Conservation (phyloP, 768 basidiomycete species). For the Porphyrellus cyaneotinctus region DNA sequence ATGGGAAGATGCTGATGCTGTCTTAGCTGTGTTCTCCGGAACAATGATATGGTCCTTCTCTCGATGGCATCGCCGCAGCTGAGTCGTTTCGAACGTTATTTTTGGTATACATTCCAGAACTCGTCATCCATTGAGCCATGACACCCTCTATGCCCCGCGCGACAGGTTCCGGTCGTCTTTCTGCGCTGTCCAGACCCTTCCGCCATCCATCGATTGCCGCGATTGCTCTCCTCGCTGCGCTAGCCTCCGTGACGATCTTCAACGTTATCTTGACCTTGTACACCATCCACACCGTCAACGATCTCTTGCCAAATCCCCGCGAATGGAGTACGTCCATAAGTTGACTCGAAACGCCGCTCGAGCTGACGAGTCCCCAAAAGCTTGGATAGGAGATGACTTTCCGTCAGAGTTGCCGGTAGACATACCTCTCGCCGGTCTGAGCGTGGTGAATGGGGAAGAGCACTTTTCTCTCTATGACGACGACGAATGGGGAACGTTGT, state of each 20-base stretch:
- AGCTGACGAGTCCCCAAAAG: conserved; percentile 2
- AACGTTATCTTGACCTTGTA: conserved; percentile 21
- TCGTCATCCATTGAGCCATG: conserved; percentile 3
- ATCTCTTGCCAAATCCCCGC: conserved; percentile 14
- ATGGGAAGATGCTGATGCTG: background rate
- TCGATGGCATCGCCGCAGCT: background rate
- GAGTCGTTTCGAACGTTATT: background rate
- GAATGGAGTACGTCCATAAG: conserved; percentile 21
- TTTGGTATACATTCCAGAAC: background rate
- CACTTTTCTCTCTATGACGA: conserved; percentile 33
- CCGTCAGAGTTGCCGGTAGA: conserved; percentile 31
- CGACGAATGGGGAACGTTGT: conserved; percentile 35
- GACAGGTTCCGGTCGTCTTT: background rate
- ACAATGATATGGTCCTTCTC: background rate
- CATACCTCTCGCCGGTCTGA: conserved; percentile 28
- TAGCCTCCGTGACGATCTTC: conserved; percentile 20
- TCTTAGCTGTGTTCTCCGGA: background rate
- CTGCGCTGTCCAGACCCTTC: background rate
- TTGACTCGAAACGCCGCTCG: background rate
- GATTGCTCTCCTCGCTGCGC: conserved; percentile 16
- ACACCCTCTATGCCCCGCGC: background rate
- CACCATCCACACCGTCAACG: conserved; percentile 11
- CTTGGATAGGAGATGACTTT: conserved; percentile 30
- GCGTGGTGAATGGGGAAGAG: conserved; percentile 20
- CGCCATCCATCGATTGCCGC: background rate